Evolutionary conservation across 1,139 yeast species (phyloP).

Genomic region (Taphrina deformans): DNA sequence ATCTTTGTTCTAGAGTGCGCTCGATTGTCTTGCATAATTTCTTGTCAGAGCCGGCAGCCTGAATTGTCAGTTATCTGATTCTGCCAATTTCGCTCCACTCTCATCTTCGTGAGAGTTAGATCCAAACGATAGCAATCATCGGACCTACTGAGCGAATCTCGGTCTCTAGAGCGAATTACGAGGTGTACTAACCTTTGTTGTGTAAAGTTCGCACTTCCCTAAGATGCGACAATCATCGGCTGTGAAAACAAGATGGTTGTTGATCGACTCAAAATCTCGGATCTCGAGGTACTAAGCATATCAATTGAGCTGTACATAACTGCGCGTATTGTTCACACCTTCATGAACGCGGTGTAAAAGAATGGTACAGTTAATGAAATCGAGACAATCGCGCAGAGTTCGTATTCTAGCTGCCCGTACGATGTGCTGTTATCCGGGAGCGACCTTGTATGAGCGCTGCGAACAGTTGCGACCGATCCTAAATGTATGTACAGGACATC

Average conservation of each 20-base stretch:
- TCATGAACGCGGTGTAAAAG: background rate
- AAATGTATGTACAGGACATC: background rate
- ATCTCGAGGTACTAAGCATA: constrained; percentile 18
- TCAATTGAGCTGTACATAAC: background rate
- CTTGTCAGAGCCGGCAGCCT: constrained; percentile 81
- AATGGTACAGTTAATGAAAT: too few species aligned
- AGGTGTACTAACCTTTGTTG: constrained; percentile 58
- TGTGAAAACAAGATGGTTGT: constrained; percentile 82
- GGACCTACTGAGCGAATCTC: too few species aligned
- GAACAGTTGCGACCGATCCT: background rate
- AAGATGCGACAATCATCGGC: constrained; percentile 81
- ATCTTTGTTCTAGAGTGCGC: constrained; percentile 54
- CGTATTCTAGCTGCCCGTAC: constrained; percentile 16
- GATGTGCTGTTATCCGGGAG: constrained; percentile 31
- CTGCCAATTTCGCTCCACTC: background rate
- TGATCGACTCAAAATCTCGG: constrained; percentile 42
- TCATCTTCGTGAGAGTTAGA: too few species aligned
- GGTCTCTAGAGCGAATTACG: background rate
- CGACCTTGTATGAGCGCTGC: background rate
- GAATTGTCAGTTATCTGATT: background rate
- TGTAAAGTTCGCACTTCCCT: constrained; percentile 93
- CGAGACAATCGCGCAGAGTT: too few species aligned
- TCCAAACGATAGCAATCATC: too few species aligned
- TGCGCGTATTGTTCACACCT: background rate
- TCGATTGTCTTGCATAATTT: constrained; percentile 86